Base-by-base conservation (phyloP, 371 early-diverging fungal genomes). In the Mucor mucedo region DNA sequence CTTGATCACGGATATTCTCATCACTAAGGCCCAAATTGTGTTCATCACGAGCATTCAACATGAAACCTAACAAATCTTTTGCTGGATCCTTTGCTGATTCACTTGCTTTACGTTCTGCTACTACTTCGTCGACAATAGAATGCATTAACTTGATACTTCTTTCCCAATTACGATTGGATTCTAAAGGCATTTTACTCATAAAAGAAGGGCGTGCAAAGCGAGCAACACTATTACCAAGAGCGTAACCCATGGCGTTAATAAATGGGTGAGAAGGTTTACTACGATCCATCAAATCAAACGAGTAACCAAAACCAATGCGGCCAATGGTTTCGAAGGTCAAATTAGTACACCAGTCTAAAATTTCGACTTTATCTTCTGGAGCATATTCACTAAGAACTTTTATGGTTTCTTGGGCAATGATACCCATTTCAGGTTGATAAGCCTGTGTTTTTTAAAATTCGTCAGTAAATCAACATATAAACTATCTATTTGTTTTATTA, bases 281-380 rank as follows among this genome's bases (percentile, higher is more conserved):
- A 5, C 69, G 68, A 2, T 56, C 52, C 4, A 87, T 67, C 21
- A 87, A 58, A 30, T 79, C 65, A 55, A 85, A 83, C 14, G 78
- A 73, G 53, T 82, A 87, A 3, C 85, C 86, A 55, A 87, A 87
- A n/a, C 88, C 88, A 27, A 77, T 69, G n/a, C 72, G 71, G 16
- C 80, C 84, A 56, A 85, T 83, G 2, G 82, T 80, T 52, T 83
- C 80, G 52, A 83, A 74, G 2, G 85, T 81, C 8, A 86, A 47
- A 21, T 82, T 78, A n/a, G 85, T 87, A 21, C 80, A 83, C 84
- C 86, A 86, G 9, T 78, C 68, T 33, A 74, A 56, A 42, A 88
- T 77, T 14, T 78, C 77, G 4, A 82, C 72, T 5, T 60, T 60
- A 52, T 82, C 83, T 2, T 56, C 65, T 10, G 79, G 66, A 9